phyloP scores from a whole-genome alignment of 2,329 filamentous ascomycete genomes.

The Colletotrichum sojae region DNA sequence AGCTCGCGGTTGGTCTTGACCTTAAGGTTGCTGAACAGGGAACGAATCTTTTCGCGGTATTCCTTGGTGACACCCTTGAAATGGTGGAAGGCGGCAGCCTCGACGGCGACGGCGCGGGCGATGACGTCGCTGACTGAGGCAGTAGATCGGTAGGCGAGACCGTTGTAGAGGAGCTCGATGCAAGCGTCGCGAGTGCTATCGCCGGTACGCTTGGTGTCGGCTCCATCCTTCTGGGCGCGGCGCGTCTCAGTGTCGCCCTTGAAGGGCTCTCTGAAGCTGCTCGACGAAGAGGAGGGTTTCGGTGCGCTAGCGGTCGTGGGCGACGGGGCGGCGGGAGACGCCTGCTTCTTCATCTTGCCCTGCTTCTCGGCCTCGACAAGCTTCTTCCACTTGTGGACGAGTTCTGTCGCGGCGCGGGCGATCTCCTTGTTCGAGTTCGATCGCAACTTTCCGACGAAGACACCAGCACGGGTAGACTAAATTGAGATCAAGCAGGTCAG shows the following conservation, averaged over 20 bases:
- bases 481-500: slow-evolving; percentile 22
- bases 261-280: slow-evolving; percentile 58
- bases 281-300: slow-evolving; percentile 61
- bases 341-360: slow-evolving; percentile 53
- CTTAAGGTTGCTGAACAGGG: slow-evolving; percentile 95
- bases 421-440: slow-evolving; percentile 87
- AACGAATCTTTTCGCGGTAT: slow-evolving; percentile 92
- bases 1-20: slow-evolving; percentile 88
- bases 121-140: slow-evolving; percentile 81
- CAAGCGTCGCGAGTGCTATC: slow-evolving; percentile 84
- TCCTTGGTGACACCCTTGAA: slow-evolving; percentile 79
- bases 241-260: slow-evolving; percentile 82
- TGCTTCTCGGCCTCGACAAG: slow-evolving; percentile 78
- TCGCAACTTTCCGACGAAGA: slow-evolving; percentile 86
- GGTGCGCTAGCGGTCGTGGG: slow-evolving; percentile 59
- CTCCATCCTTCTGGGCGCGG: slow-evolving; percentile 82
- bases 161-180: slow-evolving; percentile 94
- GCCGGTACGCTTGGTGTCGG: slow-evolving; percentile 83
- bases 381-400: slow-evolving; percentile 90
- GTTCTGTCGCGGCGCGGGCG: slow-evolving; percentile 80
- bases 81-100: slow-evolving; percentile 79
- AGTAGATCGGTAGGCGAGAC: slow-evolving; percentile 79
- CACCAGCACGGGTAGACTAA: slow-evolving; percentile 88
- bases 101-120: slow-evolving; percentile 83
- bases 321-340: slow-evolving; percentile 66